A percentile compares a stretch with the other conserved stretches of the same genome.
phyloP scores from a whole-genome alignment of 441 rosid genomes.

The Iberis amara region DNA sequence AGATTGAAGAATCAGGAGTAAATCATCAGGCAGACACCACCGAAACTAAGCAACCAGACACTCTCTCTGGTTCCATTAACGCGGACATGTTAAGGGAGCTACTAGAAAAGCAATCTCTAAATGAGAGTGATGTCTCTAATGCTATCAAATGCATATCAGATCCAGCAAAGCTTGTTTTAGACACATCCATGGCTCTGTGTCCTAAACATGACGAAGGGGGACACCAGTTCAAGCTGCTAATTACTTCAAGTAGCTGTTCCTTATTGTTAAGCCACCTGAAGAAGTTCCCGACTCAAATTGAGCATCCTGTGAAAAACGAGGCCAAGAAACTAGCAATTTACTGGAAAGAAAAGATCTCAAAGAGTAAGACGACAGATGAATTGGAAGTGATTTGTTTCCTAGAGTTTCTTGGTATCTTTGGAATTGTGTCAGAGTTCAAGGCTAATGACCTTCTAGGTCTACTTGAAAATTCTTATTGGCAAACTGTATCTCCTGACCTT shows the following conservation, averaged over 20 bases:
- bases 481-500: constrained; percentile 26
- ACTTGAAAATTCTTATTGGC: constrained; percentile 20
- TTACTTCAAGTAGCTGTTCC: constrained; percentile 22
- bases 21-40: constrained; percentile 6
- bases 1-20: too few relatives aligned
- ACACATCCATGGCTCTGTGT: constrained; percentile 27
- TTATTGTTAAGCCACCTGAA: constrained; percentile 22
- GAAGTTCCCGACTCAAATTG: constrained; percentile 17
- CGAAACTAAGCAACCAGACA: constrained; percentile 1
- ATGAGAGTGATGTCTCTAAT: constrained; percentile 15
- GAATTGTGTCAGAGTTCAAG: constrained; percentile 26
- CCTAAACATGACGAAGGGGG: constrained; percentile 14
- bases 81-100: constrained; percentile 20
- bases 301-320: constrained; percentile 16
- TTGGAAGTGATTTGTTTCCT: constrained; percentile 29
- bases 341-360: constrained; percentile 24
- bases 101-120: constrained; percentile 17
- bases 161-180: constrained; percentile 26
- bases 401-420: constrained; percentile 21
- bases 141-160: constrained; percentile 22
- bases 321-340: constrained; percentile 26
- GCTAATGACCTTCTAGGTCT: constrained; percentile 27
- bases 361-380: constrained; percentile 25
- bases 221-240: constrained; percentile 22
- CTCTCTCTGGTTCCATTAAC: constrained; percentile 1